phyloP scores from a whole-genome alignment of 768 basidiomycete genomes.

The Nevesoporus exiguus region DNA sequence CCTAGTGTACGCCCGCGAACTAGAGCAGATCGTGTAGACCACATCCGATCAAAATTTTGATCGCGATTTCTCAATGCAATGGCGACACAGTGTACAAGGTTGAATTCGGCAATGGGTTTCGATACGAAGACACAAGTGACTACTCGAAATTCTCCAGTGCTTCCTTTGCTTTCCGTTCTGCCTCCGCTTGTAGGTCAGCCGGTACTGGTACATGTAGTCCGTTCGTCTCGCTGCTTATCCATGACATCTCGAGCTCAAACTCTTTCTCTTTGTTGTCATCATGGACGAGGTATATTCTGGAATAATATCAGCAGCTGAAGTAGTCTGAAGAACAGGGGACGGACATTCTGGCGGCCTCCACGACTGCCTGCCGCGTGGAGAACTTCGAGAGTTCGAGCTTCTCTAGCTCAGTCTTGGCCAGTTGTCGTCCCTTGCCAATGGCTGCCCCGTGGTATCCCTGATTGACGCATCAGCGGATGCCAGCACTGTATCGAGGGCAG shows the following conservation, averaged over 20 bases:
- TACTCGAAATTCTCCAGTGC: constrained; percentile 69
- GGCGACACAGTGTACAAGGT: constrained; percentile 4
- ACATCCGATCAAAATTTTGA: background rate
- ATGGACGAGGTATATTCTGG: constrained; percentile 93
- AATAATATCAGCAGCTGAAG: constrained; percentile 6
- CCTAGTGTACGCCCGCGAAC: constrained; percentile 76
- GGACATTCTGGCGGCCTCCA: constrained; percentile 94
- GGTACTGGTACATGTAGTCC: constrained; percentile 82
- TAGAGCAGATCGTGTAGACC: constrained; percentile 84
- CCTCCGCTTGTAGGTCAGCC: constrained; percentile 77
- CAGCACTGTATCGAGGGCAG: background rate
- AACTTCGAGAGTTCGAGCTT: constrained; percentile 87
- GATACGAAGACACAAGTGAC: constrained; percentile 17
- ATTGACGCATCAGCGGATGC: background rate
- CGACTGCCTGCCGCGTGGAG: constrained; percentile 78
- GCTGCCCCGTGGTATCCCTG: constrained; percentile 96
- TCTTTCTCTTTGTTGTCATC: constrained; percentile 98
- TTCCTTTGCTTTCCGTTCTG: constrained; percentile 83
- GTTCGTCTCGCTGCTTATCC: constrained; percentile 86
- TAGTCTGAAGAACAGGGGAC: constrained; percentile 27
- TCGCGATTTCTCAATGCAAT: background rate
- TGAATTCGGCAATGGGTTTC: constrained; percentile 13
- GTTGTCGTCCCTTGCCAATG: constrained; percentile 96
- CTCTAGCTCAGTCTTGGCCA: constrained; percentile 98
- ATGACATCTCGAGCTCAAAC: constrained; percentile 96